phyloP scores from a whole-genome alignment of 2,329 filamentous ascomycete species.

The Ceratocystiopsis brevicomis region DNA sequence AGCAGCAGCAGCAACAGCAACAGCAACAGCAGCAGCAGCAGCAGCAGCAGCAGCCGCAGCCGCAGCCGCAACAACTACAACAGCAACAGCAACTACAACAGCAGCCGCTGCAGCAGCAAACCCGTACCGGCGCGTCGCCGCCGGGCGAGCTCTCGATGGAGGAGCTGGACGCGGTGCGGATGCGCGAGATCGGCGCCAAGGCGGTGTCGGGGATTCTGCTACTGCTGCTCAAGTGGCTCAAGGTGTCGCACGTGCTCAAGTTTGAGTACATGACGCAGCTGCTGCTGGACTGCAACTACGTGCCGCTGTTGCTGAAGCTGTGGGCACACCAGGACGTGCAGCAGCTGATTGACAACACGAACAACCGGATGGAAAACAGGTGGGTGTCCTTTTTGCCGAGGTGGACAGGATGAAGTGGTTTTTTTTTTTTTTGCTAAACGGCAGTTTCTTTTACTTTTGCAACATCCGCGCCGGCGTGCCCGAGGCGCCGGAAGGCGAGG shows the following conservation, averaged over 20 bases:
- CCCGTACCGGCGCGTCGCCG: constrained; percentile 14
- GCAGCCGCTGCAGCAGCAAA: too few species aligned
- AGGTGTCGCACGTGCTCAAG: constrained; percentile 82
- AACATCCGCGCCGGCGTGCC: constrained; percentile 34
- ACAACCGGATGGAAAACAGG: constrained; percentile 49
- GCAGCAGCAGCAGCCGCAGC: too few species aligned
- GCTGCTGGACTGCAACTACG: constrained; percentile 82
- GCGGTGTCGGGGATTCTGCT: constrained; percentile 79
- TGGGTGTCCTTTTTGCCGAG: too few species aligned
- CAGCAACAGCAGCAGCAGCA: too few species aligned
- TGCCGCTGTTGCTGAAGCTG: constrained; percentile 79
- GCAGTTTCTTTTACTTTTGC: constrained; percentile 86
- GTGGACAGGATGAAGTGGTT: too few species aligned
- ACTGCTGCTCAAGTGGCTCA: constrained; percentile 88
- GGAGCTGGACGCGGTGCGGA: constrained; percentile 64
- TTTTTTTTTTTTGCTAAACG: too few species aligned
- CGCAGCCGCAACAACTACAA: too few species aligned
- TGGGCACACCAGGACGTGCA: constrained; percentile 91
- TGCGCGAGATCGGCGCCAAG: constrained; percentile 75
- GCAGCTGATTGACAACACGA: constrained; percentile 67
- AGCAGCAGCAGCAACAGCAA: too few species aligned
- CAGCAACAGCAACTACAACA: too few species aligned
- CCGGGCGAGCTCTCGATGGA: constrained; percentile 37
- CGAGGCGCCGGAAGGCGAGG: constrained; percentile 12
- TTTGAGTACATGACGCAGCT: constrained; percentile 93